Conservation (phyloP, 768 basidiomycete genomes). For the Heimioporus sp. region DNA sequence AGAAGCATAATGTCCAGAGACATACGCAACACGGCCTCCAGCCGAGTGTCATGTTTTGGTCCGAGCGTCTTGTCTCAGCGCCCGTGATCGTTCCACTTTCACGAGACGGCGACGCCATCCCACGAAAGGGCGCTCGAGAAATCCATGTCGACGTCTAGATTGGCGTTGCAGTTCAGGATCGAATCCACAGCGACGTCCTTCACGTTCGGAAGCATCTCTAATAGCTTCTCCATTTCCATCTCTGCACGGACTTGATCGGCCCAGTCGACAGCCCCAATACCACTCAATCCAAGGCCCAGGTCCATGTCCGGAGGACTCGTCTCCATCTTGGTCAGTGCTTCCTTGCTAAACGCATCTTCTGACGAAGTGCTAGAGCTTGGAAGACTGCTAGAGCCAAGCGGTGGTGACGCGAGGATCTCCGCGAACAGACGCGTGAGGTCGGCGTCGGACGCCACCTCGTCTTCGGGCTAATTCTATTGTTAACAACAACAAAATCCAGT, state of each 20-base stretch:
- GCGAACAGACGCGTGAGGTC: constrained; percentile 32
- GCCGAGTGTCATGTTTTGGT: constrained; percentile 16
- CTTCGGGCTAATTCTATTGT: constrained; percentile 36
- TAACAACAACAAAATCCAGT: constrained; percentile 19
- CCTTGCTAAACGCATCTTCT: constrained; percentile 27
- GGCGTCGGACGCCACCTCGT: constrained; percentile 50
- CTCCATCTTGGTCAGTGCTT: constrained; percentile 22
- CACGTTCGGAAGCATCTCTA: constrained; percentile 49
- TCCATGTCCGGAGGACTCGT: constrained; percentile 5
- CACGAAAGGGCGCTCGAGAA: constrained; percentile 25
- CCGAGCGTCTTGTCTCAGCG: constrained; percentile 9
- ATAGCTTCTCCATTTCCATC: constrained; percentile 59
- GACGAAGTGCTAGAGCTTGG: constrained; percentile 31
- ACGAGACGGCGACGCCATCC: constrained; percentile 29
- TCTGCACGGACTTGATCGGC: constrained; percentile 34
- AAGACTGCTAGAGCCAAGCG: constrained; percentile 31
- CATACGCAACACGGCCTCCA: constrained; percentile 1
- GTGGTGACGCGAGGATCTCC: constrained; percentile 35
- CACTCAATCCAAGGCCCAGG: constrained; percentile 18
- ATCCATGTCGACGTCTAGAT: constrained; percentile 27
- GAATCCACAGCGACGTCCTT: constrained; percentile 28
- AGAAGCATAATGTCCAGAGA: constrained; percentile 10
- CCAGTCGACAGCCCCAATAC: constrained; percentile 25
- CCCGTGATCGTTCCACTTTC: constrained; percentile 13
- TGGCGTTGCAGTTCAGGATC: constrained; percentile 16